Evolutionary conservation across 2,329 filamentous ascomycete species (phyloP).

Genomic region (Cercospora zeina): DNA sequence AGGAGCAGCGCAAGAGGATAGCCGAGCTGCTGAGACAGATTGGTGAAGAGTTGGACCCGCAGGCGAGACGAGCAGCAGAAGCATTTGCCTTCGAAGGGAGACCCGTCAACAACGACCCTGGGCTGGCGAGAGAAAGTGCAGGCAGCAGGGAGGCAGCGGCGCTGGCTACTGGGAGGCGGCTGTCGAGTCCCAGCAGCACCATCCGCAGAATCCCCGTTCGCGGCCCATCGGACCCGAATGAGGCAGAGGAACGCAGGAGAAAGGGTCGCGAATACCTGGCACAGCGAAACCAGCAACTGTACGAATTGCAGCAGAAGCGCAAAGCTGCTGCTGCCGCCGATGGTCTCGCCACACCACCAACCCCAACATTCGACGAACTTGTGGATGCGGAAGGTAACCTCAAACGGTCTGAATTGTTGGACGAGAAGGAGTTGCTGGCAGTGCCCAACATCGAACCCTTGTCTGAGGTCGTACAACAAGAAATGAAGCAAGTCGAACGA

Average conservation of each 20-base stretch:
- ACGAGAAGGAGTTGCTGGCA: constrained; percentile 27
- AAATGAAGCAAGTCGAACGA: constrained; percentile 34
- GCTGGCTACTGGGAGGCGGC: constrained; percentile 40
- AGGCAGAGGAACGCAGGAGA: constrained; percentile 40
- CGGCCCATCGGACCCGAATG: constrained; percentile 37
- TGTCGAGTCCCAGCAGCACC: constrained; percentile 28
- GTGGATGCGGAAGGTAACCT: constrained; percentile 39
- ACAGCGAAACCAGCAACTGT: constrained; percentile 39
- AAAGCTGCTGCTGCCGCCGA: constrained; percentile 25
- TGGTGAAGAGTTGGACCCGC: constrained; percentile 60
- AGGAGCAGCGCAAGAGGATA: constrained; percentile 62
- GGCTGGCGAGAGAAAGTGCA: constrained; percentile 35
- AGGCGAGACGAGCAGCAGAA: constrained; percentile 41
- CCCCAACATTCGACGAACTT: constrained; percentile 38
- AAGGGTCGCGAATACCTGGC: constrained; percentile 43
- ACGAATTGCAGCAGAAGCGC: constrained; percentile 37
- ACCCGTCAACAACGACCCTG: constrained; percentile 37
- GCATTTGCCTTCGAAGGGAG: constrained; percentile 43
- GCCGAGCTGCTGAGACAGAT: constrained; percentile 60
- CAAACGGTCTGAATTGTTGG: constrained; percentile 21
- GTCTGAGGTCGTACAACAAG: constrained; percentile 24
- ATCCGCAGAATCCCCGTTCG: constrained; percentile 36
- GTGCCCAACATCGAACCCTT: constrained; percentile 28
- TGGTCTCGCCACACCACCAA: constrained; percentile 28
- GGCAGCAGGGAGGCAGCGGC: constrained; percentile 39